Evolutionary conservation across 495 filamentous ascomycete genomes (phyloP), one percentile per base, ranked within the genome.

Genomic region (Lasiosphaeria miniovina): DNA sequence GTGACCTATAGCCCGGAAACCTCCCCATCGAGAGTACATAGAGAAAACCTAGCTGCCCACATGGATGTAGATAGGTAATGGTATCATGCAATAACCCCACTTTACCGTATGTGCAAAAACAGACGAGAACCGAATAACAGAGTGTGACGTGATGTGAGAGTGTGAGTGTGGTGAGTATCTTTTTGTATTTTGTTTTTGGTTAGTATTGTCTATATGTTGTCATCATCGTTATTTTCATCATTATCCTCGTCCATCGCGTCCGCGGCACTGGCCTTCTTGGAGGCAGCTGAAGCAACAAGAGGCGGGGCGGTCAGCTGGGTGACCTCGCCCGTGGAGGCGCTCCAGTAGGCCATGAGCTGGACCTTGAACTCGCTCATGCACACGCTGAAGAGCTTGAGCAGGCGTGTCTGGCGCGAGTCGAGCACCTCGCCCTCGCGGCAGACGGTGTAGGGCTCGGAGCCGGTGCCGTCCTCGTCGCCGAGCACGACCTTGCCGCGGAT

Each of bases 351-450:
- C 71, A 89, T 77, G 57, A 96, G 71, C 62, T 83, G 74, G 31
- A 98, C 84, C 63, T 78, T 83, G 76, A 98, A 98, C 78, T 97
- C 93, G 58, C 91, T 86, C 72, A 90, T 87, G 41, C 86, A 86
- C 32, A 95, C 82, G 55, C 91, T 89, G 77, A 98, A 98, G 70
- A 96, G 81, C 84, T 98, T 98, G 74, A 98, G 72, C 68, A 98
- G 73, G 53, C 89, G 86, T 62, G 93, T 96, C 81, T 98, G 94
- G 51, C 92, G 80, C 40, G 87, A 89, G 68, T 96, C 91, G 41
- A 98, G 72, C 55, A 85, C 80, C 65, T 96, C 83, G 3, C 95
- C 94, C 67, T 90, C 85, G 55, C 82, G 81, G 71, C 92, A 96
- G 24, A 98, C 86, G 24, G 76, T 80, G 69, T 91, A 96, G 2